Base-by-base conservation (phyloP, 1,284 basidiomycete genomes). In the Sporisorium scitamineum region DNA sequence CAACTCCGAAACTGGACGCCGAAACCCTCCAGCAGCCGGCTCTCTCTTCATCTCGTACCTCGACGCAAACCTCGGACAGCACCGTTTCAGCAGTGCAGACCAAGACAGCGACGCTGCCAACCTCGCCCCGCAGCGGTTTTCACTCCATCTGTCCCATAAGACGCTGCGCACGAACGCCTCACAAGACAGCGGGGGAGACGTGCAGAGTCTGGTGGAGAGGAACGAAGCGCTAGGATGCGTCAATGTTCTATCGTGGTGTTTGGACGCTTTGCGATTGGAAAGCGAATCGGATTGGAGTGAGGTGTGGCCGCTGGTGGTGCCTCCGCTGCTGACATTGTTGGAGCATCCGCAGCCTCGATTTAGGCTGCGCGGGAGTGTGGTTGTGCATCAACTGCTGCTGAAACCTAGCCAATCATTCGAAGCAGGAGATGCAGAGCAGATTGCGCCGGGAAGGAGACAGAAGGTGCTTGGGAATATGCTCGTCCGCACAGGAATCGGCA, bases 301-400 rank as follows among this genome's bases (percentile, higher is more conserved):
- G 1, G 61, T 53, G 1, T 76, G 73, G 73, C 73, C 73, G 3
- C 34, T 70, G 58, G 6, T 71, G 0, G 45, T 76, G 22, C 73
- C 73, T 5, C 69, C 73, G 18, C 18, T 76, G 60, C 31, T 76
- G 47, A 68, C 73, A 14, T 20, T 71, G n/a, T 16, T 71, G 39
- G 73, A 76, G 48, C 68, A 76, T 26, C 45, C 57, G 26, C 54
- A 76, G 39, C 73, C 73, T 10, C 37, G 61, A 3, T 71, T 63
- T 34, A 44, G 73, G 24, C 14, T 71, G 45, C 44, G 51, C 3
- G 69, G 69, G 7, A 55, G 54, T 11, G 3, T 52, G 16, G 4
- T 71, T 11, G 52, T 53, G 1, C 60, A 59, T 22, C 22, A 10
- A 9, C 34, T 71, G 10, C 69, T 72, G 3, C 18, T 18, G 0